Evolutionary conservation across 148 eudicot species (phyloP).

Genomic region (Limonium bicolor): DNA sequence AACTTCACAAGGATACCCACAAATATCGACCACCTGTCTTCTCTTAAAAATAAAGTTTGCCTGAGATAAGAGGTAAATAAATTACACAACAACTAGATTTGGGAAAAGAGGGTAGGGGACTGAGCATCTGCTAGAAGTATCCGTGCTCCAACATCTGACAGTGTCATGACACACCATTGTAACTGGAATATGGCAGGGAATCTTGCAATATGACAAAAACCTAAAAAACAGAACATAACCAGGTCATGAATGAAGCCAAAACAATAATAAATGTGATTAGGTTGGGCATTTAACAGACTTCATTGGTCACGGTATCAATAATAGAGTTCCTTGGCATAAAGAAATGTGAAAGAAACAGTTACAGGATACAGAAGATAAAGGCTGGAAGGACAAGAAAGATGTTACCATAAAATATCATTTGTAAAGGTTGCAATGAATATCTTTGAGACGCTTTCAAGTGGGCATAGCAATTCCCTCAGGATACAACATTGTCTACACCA

Average conservation of each 20-base stretch:
- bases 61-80: slow-evolving; percentile 13
- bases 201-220: slow-evolving; percentile 73
- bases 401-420: slow-evolving; percentile 63
- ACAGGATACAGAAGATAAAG: background rate
- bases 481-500: slow-evolving; percentile 26
- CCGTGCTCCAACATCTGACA: slow-evolving; percentile 74
- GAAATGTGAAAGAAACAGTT: background rate
- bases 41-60: no score
- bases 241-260: background rate
- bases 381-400: background rate
- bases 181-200: slow-evolving; percentile 63
- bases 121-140: slow-evolving; percentile 41
- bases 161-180: slow-evolving; percentile 74
- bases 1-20: background rate
- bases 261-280: background rate
- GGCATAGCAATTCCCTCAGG: slow-evolving; percentile 74
- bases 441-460: slow-evolving; percentile 42
- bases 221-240: slow-evolving; percentile 20
- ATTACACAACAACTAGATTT: slow-evolving; percentile 72
- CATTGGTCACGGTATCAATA: no score
- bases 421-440: slow-evolving; percentile 86
- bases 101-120: slow-evolving; percentile 65
- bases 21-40: no score
- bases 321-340: no score
- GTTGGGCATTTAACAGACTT: background rate